Evolutionary conservation across 2,329 filamentous ascomycete genomes (phyloP).

Genomic region (Cryphonectria naterciae): DNA sequence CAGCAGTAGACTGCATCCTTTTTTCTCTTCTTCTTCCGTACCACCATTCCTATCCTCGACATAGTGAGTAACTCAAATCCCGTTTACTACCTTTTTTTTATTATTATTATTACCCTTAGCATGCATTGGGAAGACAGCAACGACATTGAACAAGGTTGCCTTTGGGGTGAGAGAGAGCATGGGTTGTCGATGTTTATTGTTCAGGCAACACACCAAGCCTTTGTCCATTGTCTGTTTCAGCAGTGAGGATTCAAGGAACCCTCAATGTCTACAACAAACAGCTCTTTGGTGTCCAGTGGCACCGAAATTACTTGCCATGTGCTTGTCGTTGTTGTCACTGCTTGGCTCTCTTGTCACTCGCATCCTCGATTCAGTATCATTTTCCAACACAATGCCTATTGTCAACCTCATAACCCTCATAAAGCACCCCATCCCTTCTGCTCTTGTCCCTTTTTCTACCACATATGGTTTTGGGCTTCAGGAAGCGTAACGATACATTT

Average conservation of each 20-base stretch:
- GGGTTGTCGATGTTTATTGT: neutral
- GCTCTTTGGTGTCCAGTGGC: neutral
- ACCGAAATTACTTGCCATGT: neutral
- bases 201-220: neutral
- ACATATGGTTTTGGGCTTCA: neutral
- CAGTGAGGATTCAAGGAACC: neutral
- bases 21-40: neutral
- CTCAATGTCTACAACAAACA: neutral
- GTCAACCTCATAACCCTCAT: neutral
- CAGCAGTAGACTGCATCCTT: slow-evolving; percentile 7
- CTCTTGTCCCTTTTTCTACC: neutral
- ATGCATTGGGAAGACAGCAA: neutral
- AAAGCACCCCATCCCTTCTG: neutral
- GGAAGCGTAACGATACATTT: neutral
- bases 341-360: neutral
- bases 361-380: neutral
- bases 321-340: neutral
- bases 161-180: neutral
- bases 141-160: neutral
- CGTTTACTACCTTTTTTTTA: neutral
- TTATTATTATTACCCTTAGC: neutral
- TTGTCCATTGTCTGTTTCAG: neutral
- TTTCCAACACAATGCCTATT: neutral
- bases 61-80: slow-evolving; percentile 1
- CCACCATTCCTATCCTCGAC: neutral